These are phyloP conservation scores for Syzygium syzygioides DNA, from an alignment of 441 rosid genomes.

Conservation along the genomic window DNA sequence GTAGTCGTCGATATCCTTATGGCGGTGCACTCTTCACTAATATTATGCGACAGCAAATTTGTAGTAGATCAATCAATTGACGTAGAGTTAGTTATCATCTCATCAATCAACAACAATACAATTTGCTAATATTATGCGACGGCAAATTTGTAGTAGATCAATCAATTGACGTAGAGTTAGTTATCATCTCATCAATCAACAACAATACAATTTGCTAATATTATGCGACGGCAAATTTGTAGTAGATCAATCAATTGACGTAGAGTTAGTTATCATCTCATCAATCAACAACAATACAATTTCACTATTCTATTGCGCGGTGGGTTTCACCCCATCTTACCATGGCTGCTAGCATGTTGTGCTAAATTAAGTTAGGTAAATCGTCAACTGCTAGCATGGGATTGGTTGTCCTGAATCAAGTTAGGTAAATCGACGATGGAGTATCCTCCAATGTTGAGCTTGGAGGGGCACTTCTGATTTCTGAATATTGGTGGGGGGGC, in stretches of 20 bases:
- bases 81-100: neutral
- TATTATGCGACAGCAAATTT: neutral
- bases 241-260: neutral
- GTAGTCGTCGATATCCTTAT: neutral
- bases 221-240: neutral
- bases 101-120: no score
- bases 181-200: neutral
- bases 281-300: neutral
- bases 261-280: neutral
- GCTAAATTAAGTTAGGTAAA: neutral
- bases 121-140: no score
- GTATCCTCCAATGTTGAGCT: neutral
- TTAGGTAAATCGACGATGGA: neutral
- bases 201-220: neutral
- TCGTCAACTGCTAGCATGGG: no score
- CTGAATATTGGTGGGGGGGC: neutral
- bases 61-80: neutral
- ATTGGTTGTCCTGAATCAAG: neutral
- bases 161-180: neutral
- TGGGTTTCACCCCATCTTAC: neutral
- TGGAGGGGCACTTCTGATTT: neutral
- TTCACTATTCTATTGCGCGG: neutral
- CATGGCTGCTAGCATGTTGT: neutral
- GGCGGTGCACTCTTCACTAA: neutral
- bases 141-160: neutral